Evolutionary conservation across 208 protist species (phyloP).

Genomic region (Leishmania tarentolae): DNA sequence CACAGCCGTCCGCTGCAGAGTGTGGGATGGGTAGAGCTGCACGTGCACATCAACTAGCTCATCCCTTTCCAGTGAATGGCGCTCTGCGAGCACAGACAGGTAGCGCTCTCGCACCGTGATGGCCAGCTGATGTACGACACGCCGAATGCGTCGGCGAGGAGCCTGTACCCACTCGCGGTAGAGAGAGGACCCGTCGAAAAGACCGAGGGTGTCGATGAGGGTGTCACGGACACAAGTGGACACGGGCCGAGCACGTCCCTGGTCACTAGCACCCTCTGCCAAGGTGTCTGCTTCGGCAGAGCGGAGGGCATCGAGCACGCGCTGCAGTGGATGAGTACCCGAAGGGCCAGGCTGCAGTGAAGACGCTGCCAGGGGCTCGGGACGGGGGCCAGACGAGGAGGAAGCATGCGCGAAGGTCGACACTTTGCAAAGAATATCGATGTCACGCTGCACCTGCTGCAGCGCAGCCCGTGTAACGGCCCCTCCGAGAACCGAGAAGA

Average conservation of each 20-base stretch:
- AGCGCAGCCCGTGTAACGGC: conserved; percentile 41
- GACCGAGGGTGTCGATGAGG: conserved; percentile 33
- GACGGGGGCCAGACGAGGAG: background rate
- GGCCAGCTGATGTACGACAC: conserved; percentile 17
- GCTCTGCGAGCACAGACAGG: background rate
- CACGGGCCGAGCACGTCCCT: background rate
- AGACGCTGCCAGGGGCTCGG: background rate
- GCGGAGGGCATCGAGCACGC: conserved; percentile 21
- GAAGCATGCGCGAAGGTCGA: background rate
- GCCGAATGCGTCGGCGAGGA: conserved; percentile 39
- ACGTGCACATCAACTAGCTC: conserved; percentile 62
- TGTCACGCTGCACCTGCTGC: conserved; percentile 40
- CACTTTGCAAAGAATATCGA: conserved; percentile 20
- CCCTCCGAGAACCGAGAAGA: conserved; percentile 36
- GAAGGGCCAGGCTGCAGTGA: background rate
- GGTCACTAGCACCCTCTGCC: background rate
- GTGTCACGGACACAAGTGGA: background rate
- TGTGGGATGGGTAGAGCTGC: conserved; percentile 47
- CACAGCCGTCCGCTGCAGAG: background rate
- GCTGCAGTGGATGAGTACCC: conserved; percentile 7
- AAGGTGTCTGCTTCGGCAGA: background rate
- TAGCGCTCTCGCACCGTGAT: conserved; percentile 16
- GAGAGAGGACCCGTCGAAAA: conserved; percentile 40
- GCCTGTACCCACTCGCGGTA: conserved; percentile 51
- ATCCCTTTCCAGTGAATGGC: background rate